Evolutionary conservation across 1,284 basidiomycete genomes (phyloP), one percentile per base, ranked within the genome.

Genomic region (Heterobasidion annosum): DNA sequence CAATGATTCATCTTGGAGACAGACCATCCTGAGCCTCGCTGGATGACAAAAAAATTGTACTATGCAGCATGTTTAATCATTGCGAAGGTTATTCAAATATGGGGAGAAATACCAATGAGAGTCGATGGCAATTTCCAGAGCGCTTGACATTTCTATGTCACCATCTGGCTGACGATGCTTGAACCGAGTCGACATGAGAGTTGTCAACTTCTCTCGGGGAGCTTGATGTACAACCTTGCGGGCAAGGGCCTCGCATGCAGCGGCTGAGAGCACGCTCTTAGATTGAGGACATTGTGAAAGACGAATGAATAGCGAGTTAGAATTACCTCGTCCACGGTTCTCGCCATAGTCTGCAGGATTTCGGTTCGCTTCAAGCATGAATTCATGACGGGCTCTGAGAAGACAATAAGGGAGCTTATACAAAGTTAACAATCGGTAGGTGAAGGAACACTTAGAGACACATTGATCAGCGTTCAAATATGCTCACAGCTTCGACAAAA

Each of bases 221-320:
- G 82, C 67, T 43, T 75, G 68, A 65, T 93, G 90, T 9, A 94
- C 77, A 51, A 95, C 83, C 55, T 85, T 76, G 51, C 93, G 81
- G 3, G 94, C 94, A 15, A 97, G 72, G 1, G 91, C 88, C 69
- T 97, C 93, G 63, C 93, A 96, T 2, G 93, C 88, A 34, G 78
- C 77, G 48, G 88, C 91, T 85, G 50, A 19, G 53, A 51, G 35
- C 2, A 18, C 8, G 3, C 33, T 1, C 13, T 13, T 25, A 16
- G 44, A 47, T 43, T 12, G 48, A 3, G 33, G 34, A 12, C 8
- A 7, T 12, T 34, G 48, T 50, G 33, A 35, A 3, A 12, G 12
- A 19, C 3, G 44, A 42, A 54, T 49, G n/a, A 10, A 52, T 15
- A 46, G 40, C 13, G 47, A 8, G 40, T 33, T 51, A 55, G 59